Percentiles rank a stretch among this genome's conserved stretches.
These are phyloP conservation scores for Plasmopara muralis DNA, from an alignment of 352 stramenopile species.

Conservation along the genomic window DNA sequence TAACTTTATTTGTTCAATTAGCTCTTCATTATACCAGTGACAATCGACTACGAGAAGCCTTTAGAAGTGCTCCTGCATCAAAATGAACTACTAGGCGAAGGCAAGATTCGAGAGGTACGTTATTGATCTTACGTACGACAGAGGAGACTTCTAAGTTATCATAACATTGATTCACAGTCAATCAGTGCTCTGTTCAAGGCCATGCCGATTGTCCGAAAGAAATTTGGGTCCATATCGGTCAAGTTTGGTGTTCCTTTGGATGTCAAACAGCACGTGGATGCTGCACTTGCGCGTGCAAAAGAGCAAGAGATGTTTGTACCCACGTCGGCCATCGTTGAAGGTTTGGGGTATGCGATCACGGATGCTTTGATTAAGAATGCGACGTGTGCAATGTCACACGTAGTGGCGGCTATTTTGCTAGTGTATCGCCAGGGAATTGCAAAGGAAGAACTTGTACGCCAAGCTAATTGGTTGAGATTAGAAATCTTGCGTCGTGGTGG, in stretches of 20 bases:
- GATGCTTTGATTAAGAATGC: slow-evolving; percentile 58
- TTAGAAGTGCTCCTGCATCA: slow-evolving; percentile 76
- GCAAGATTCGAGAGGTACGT: slow-evolving; percentile 68
- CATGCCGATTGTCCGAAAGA: slow-evolving; percentile 58
- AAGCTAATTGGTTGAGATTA: slow-evolving; percentile 64
- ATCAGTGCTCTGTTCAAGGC: slow-evolving; percentile 62
- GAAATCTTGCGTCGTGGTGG: slow-evolving; percentile 68
- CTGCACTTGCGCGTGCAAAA: slow-evolving; percentile 18
- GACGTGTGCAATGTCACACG: slow-evolving; percentile 67
- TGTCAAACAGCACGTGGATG: slow-evolving; percentile 43
- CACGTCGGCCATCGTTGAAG: slow-evolving; percentile 36
- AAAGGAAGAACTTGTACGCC: slow-evolving; percentile 57
- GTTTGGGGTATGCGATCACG: slow-evolving; percentile 71
- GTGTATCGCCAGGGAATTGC: slow-evolving; percentile 77
- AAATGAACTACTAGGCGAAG: slow-evolving; percentile 72
- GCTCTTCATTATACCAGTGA: slow-evolving; percentile 76
- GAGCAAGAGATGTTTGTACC: slow-evolving; percentile 31
- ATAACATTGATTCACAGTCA: slow-evolving; percentile 26
- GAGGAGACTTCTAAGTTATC: background rate
- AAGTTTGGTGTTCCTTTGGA: slow-evolving; percentile 70
- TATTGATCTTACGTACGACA: background rate
- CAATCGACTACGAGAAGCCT: slow-evolving; percentile 84
- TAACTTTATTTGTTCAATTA: slow-evolving; percentile 8
- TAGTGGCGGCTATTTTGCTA: slow-evolving; percentile 68
- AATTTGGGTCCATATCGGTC: slow-evolving; percentile 78